Conservation (phyloP, 192 early-diverging fungal species). For the Coemansia sp. region DNA sequence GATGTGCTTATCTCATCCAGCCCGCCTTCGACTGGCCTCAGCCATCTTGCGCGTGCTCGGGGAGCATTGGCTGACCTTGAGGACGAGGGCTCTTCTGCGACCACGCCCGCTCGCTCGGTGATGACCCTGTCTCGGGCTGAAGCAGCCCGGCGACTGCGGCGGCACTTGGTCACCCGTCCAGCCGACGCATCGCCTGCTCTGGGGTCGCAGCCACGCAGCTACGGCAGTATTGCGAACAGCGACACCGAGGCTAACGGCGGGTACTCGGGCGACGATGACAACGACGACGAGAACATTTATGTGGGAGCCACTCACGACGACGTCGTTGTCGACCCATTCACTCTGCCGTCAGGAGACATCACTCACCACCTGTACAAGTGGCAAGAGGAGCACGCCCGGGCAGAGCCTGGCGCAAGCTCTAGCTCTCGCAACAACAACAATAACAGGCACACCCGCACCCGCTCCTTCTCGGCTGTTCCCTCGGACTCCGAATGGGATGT, state of each 20-base stretch:
- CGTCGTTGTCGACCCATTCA: constrained; percentile 52
- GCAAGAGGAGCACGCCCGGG: constrained; percentile 58
- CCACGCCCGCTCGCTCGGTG: constrained; percentile 14
- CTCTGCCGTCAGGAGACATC: constrained; percentile 69
- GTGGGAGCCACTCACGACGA: constrained; percentile 1
- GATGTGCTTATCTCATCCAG: constrained; percentile 25
- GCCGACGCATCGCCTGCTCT: constrained; percentile 24
- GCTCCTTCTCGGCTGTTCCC: constrained; percentile 41
- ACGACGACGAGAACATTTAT: constrained; percentile 1
- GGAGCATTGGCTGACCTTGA: constrained; percentile 10
- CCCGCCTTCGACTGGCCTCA: constrained; percentile 11
- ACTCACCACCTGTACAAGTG: constrained; percentile 90
- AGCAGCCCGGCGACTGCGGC: constrained; percentile 64
- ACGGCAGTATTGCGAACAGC: constrained; percentile 19
- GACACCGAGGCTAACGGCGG: constrained; percentile 21
- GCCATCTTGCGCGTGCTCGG: not conserved
- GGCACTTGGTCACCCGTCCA: constrained; percentile 66
- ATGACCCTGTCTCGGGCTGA: constrained; percentile 41
- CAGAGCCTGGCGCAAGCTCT: not conserved
- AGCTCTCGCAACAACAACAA: constrained; percentile 8
- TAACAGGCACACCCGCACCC: constrained; percentile 19
- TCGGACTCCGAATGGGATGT: constrained; percentile 59
- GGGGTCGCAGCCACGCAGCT: constrained; percentile 46
- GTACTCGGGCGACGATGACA: constrained; percentile 21
- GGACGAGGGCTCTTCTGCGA: not conserved